phyloP scores from a whole-genome alignment of 345 rosid species.

The Syzygium oleosum region DNA sequence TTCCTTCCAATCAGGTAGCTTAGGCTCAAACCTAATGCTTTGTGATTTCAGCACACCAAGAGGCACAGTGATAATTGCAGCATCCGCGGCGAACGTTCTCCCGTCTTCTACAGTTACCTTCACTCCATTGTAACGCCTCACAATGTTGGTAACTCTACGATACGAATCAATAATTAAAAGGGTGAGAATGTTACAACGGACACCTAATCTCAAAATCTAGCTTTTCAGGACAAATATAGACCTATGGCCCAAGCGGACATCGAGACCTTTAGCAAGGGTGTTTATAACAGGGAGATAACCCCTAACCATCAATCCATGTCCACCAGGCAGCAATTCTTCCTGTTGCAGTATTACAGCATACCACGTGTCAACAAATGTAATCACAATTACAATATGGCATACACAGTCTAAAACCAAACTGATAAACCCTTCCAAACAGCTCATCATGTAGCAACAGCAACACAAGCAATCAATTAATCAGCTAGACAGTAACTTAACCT shows the following conservation, averaged over 20 bases:
- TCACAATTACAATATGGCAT: not conserved
- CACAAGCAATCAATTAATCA: not conserved
- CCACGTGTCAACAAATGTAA: not conserved
- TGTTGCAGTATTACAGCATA: conserved; percentile 9
- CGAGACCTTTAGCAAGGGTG: conserved; percentile 92
- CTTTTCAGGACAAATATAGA: conserved; percentile 4
- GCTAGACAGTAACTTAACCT: conserved; percentile 22
- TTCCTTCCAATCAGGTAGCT: conserved; percentile 92
- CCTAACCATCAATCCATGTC: conserved; percentile 97
- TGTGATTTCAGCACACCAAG: conserved; percentile 81
- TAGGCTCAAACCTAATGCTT: conserved; percentile 63
- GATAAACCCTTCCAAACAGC: not conserved
- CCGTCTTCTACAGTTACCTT: conserved; percentile 74
- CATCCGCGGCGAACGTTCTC: conserved; percentile 67
- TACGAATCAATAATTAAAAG: not conserved
- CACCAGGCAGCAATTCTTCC: conserved; percentile 94
- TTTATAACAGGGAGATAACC: conserved; percentile 93
- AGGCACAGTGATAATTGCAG: conserved; percentile 72
- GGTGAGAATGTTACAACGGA: not conserved
- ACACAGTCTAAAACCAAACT: not conserved
- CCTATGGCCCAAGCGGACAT: conserved; percentile 82
- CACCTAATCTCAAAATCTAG: not conserved
- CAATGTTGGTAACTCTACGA: conserved; percentile 67
- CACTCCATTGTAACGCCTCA: conserved; percentile 62
- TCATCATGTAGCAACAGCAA: not conserved